These are phyloP conservation scores for Serendipita sp. DNA, from an alignment of 768 basidiomycete genomes.

Conservation along the genomic window DNA sequence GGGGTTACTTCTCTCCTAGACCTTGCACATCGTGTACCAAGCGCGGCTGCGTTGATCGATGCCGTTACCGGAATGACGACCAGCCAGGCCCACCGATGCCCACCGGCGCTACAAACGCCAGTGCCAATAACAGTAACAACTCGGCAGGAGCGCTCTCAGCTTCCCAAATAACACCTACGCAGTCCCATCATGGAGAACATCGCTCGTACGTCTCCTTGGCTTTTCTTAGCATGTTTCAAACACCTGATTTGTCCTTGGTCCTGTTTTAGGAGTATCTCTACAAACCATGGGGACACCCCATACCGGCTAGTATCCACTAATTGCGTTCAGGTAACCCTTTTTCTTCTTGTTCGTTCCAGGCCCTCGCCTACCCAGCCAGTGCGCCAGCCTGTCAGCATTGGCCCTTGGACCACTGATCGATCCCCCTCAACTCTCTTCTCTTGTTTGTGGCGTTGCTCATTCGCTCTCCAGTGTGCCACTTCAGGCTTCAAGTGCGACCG, in stretches of 20 bases:
- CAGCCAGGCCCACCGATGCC: neutral
- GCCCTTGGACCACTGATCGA: neutral
- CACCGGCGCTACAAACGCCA: too few relatives aligned
- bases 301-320: neutral
- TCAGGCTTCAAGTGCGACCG: neutral
- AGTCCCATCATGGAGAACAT: neutral
- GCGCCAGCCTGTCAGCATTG: too few relatives aligned
- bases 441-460: too few relatives aligned
- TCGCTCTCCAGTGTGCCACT: neutral
- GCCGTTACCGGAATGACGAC: slow-evolving; percentile 6
- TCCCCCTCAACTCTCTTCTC: neutral
- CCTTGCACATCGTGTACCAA: slow-evolving; percentile 3
- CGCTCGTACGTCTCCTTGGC: neutral
- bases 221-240: neutral
- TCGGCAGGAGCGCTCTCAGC: too few relatives aligned
- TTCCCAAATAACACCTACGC: too few relatives aligned
- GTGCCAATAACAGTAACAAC: too few relatives aligned
- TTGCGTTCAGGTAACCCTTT: neutral
- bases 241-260: neutral
- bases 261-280: neutral
- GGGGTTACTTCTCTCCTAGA: neutral
- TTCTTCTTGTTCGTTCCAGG: neutral
- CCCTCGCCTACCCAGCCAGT: too few relatives aligned
- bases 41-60: neutral
- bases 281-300: neutral